These are phyloP conservation scores for Metschnikowia kofuensis DNA, from an alignment of 805 yeast species.

Conservation along the genomic window DNA sequence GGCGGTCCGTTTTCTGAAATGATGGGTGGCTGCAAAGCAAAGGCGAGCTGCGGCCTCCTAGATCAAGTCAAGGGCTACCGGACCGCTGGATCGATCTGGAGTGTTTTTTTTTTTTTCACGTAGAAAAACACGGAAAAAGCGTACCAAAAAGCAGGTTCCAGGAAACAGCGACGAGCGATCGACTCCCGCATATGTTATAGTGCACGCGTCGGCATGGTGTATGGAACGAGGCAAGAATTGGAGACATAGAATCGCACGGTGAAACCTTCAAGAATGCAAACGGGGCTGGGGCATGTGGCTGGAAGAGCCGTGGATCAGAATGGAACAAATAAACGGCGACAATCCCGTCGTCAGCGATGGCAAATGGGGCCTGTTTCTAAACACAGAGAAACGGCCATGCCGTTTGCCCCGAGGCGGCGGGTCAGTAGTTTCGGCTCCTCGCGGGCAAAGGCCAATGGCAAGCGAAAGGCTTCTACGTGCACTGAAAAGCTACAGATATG, in stretches of 20 bases:
- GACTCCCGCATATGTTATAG: too few species aligned
- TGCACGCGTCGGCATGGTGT: not conserved
- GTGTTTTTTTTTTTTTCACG: too few species aligned
- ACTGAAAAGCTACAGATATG: too few species aligned
- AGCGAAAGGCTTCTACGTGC: not conserved
- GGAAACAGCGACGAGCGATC: too few species aligned
- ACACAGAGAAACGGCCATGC: not conserved
- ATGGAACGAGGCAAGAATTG: not conserved
- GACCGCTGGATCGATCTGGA: too few species aligned
- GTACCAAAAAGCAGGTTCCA: too few species aligned
- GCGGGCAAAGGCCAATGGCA: constrained; percentile 1
- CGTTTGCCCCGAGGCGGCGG: not conserved
- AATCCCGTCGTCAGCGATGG: not conserved
- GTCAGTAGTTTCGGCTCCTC: constrained; percentile 1
- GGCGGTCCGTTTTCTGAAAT: too few species aligned
- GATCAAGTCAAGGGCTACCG: too few species aligned
- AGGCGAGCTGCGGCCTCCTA: too few species aligned
- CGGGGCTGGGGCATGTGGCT: not conserved
- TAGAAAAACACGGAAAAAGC: too few species aligned
- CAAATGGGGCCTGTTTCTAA: not conserved
- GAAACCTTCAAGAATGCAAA: not conserved
- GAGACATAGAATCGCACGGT: not conserved
- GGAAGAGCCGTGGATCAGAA: too few species aligned
- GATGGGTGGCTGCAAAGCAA: too few species aligned
- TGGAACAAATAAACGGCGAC: not conserved